These are phyloP conservation scores for Hymenoscyphus linearis DNA, from an alignment of 2,329 filamentous ascomycete genomes.

Conservation along the genomic window DNA sequence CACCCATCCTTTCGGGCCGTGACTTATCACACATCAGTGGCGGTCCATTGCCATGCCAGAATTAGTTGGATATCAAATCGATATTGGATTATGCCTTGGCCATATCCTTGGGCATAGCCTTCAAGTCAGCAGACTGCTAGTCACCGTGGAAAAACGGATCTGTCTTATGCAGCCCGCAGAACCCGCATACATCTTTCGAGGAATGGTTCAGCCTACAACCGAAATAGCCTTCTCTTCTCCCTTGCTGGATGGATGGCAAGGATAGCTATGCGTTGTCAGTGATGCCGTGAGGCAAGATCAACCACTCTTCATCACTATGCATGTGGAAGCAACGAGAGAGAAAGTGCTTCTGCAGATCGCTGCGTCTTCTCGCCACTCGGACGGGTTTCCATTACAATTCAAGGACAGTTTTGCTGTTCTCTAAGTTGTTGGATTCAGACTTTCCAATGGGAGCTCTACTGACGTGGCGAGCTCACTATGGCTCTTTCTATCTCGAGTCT, in stretches of 20 bases:
- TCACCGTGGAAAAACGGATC: constrained; percentile 23
- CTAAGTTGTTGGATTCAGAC: constrained; percentile 20
- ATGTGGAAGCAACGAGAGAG: constrained; percentile 22
- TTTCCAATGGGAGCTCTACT: constrained; percentile 24
- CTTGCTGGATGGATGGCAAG: constrained; percentile 12
- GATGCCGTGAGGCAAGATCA: constrained; percentile 21
- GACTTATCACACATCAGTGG: constrained; percentile 13
- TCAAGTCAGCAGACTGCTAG: constrained; percentile 27
- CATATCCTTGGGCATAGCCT: constrained; percentile 9
- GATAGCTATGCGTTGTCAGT: constrained; percentile 28
- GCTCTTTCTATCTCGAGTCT: constrained; percentile 20
- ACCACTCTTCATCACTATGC: constrained; percentile 23
- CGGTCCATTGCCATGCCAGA: constrained; percentile 3
- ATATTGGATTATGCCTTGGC: constrained; percentile 12
- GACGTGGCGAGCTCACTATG: constrained; percentile 32
- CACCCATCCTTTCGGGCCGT: constrained; percentile 4
- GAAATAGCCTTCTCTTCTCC: constrained; percentile 4
- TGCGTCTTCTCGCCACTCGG: constrained; percentile 22
- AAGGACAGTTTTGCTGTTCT: constrained; percentile 18
- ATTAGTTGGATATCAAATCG: neutral
- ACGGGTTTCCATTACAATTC: constrained; percentile 13
- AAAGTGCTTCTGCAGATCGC: constrained; percentile 25
- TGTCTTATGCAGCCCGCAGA: constrained; percentile 16
- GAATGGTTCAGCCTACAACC: constrained; percentile 13
- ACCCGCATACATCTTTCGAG: constrained; percentile 18